These are phyloP conservation scores for Dissophora globulifera DNA, from an alignment of 192 early-diverging fungal genomes.

Conservation along the genomic window DNA sequence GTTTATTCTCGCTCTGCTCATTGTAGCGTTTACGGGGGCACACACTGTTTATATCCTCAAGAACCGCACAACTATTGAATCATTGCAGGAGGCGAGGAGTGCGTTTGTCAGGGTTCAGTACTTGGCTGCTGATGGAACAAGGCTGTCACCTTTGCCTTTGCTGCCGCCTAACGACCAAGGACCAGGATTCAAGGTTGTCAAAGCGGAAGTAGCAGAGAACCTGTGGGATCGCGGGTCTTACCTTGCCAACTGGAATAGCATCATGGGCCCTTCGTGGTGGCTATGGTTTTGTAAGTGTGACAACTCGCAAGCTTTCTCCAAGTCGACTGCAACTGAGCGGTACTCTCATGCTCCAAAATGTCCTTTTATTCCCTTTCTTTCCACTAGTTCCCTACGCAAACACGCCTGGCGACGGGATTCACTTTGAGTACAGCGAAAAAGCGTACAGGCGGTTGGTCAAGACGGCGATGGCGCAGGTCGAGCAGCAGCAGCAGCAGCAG, in stretches of 20 bases:
- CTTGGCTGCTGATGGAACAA: too few species aligned
- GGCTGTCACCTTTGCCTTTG: conserved; percentile 7
- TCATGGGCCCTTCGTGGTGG: conserved; percentile 60
- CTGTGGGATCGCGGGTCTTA: conserved; percentile 57
- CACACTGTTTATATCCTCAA: conserved; percentile 59
- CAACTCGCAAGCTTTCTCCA: not conserved
- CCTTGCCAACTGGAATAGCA: conserved; percentile 57
- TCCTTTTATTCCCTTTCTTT: not conserved
- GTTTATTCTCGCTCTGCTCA: conserved; percentile 58
- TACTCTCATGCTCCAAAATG: too few species aligned
- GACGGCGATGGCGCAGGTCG: conserved; percentile 9
- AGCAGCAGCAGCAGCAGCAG: not conserved
- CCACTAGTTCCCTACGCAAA: conserved; percentile 44
- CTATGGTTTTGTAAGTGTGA: conserved; percentile 61
- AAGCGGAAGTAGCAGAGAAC: conserved; percentile 47
- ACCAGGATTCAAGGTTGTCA: conserved; percentile 38
- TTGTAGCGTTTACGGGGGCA: conserved; percentile 60
- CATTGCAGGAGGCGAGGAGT: conserved; percentile 26
- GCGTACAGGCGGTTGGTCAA: conserved; percentile 8
- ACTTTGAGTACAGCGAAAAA: conserved; percentile 31
- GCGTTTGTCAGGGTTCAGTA: conserved; percentile 43
- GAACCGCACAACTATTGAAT: conserved; percentile 69
- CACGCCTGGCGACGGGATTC: conserved; percentile 40
- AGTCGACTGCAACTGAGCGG: too few species aligned
- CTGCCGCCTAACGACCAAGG: conserved; percentile 19